A percentile compares a stretch with the other conserved stretches of the same genome.
These are phyloP conservation scores for Coniochaeta prunicola DNA, from an alignment of 2,329 filamentous ascomycete genomes.

Conservation along the genomic window DNA sequence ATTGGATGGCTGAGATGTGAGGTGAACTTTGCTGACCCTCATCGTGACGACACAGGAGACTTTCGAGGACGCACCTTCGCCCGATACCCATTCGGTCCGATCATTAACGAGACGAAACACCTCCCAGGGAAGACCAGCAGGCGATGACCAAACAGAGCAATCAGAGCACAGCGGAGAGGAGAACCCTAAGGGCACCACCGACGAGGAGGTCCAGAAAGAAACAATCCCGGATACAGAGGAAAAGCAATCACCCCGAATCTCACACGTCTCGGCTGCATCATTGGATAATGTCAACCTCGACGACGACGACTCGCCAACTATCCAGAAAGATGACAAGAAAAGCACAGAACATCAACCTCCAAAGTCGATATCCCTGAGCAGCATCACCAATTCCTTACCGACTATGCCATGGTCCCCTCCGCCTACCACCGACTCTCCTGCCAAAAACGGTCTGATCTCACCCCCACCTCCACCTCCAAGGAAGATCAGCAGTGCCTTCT, in stretches of 20 bases:
- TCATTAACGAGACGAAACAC: conserved; percentile 51
- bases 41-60: conserved; percentile 47
- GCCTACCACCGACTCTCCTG: conserved; percentile 39
- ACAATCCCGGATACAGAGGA: conserved; percentile 24
- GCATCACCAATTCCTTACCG: conserved; percentile 65
- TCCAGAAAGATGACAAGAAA: conserved; percentile 18
- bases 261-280: conserved; percentile 32
- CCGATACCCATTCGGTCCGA: conserved; percentile 54
- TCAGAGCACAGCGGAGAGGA: conserved; percentile 4
- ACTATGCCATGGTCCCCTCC: conserved; percentile 63
- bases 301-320: conserved; percentile 44
- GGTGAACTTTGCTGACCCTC: conserved; percentile 3
- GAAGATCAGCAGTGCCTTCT: conserved; percentile 82
- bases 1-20: not conserved
- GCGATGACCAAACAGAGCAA: conserved; percentile 8
- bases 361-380: conserved; percentile 49
- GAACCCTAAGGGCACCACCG: conserved; percentile 11
- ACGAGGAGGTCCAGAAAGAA: conserved; percentile 5
- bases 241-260: conserved; percentile 27
- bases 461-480: conserved; percentile 38
- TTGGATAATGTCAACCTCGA: conserved; percentile 61
- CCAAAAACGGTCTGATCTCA: conserved; percentile 36
- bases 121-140: conserved; percentile 10
- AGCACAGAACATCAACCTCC: conserved; percentile 23
- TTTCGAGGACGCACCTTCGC: conserved; percentile 69